Evolutionary conservation across 441 rosid species (phyloP).

Genomic region (Syzygium syzygioides): DNA sequence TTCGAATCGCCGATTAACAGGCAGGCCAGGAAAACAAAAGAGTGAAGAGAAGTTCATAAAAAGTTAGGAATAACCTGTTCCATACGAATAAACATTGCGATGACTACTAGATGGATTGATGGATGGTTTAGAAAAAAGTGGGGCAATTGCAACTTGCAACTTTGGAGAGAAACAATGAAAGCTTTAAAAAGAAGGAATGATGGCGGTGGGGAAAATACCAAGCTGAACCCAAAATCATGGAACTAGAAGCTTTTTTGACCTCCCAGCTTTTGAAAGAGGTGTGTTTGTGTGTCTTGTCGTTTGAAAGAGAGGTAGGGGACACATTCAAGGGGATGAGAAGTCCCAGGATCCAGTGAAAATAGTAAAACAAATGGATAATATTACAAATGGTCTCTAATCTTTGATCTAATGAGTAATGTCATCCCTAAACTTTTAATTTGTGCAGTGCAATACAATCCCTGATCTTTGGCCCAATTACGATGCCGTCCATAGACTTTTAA

Average conservation of each 20-base stretch:
- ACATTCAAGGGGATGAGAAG: neutral
- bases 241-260: neutral
- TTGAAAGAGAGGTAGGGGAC: neutral
- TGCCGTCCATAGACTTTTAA: neutral
- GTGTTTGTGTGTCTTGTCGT: neutral
- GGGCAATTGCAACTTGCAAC: neutral
- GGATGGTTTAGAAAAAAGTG: neutral
- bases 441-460: neutral
- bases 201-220: neutral
- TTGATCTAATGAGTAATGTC: neutral
- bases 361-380: neutral
- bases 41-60: neutral
- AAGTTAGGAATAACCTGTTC: neutral
- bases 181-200: neutral
- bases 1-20: neutral
- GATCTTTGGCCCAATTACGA: neutral
- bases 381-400: neutral
- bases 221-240: neutral
- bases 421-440: neutral
- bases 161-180: neutral
- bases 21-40: neutral
- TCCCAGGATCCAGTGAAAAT: conserved; percentile 46
- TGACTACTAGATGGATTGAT: neutral
- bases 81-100: neutral
- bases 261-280: conserved; percentile 25